Evolutionary conservation across 2,329 filamentous ascomycete genomes (phyloP), one percentile per base, ranked within the genome.

Genomic region (Exophiala lecanii-corni): DNA sequence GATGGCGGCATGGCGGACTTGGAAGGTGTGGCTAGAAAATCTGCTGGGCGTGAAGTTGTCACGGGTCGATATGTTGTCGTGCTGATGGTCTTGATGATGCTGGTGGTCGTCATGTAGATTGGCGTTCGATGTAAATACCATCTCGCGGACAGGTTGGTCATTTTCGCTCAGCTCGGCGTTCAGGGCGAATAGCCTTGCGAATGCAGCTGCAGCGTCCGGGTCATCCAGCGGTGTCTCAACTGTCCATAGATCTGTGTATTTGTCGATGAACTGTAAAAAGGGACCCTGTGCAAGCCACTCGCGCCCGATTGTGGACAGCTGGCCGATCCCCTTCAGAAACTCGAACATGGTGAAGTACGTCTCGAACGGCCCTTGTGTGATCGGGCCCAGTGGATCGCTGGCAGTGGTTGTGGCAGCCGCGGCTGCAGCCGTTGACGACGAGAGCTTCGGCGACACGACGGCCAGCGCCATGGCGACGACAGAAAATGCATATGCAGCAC

Each of bases 401-500:
- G 34, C 17, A 15, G 9, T 19, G 6, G 26, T 13, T 12, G 20
- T n/a, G 2, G n/a, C n/a, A n/a, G n/a, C n/a, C n/a, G n/a, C n/a
- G n/a, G n/a, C n/a, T n/a, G n/a, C n/a, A n/a, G n/a, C n/a, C n/a
- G n/a, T n/a, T n/a, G n/a, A n/a, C n/a, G n/a, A n/a, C n/a, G 38
- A 30, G 5, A 9, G 28, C n/a, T 41, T 25, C 12, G 43, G 36
- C 2, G 41, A 16, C 10, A 28, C 45, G 19, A 47, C 36, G n/a
- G 30, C 35, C 9, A 33, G 17, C 6, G 38, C 25, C 19, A 39
- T 39, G 3, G 26, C 44, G 15, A 47, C 9, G 26, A 43, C 31
- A 15, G 45, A 43, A 36, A 43, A 43, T 3, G 23, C 45, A 30
- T 44, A 47, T 2, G 39, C 17, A 5, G 45, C 45, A 15, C 30